A percentile compares a stretch with the other conserved stretches of the same genome.
phyloP scores from a whole-genome alignment of 2,329 filamentous ascomycete species.

The Bipolaris zeicola region DNA sequence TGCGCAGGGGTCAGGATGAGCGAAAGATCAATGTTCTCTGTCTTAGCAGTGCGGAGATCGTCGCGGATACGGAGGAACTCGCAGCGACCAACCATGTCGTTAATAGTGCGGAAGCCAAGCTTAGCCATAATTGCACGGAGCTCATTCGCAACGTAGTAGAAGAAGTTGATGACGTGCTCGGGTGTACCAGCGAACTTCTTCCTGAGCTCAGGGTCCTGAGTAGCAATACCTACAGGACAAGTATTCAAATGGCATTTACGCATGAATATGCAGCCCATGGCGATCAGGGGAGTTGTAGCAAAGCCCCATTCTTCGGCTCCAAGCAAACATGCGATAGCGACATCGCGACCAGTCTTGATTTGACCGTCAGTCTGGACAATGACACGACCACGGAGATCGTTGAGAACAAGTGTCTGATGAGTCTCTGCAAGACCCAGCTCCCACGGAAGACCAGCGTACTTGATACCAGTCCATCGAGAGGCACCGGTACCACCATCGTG shows the following conservation, averaged over 20 bases:
- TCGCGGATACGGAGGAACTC: slow-evolving; percentile 86
- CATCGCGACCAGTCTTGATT: slow-evolving; percentile 87
- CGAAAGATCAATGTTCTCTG: slow-evolving; percentile 88
- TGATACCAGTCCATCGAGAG: slow-evolving; percentile 97
- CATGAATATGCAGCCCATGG: slow-evolving; percentile 98
- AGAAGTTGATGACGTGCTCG: slow-evolving; percentile 98
- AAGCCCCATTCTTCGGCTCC: slow-evolving; percentile 99
- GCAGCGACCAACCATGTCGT: slow-evolving; percentile 95
- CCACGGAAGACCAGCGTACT: slow-evolving; percentile 96
- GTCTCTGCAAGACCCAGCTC: slow-evolving; percentile 96
- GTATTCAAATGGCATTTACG: slow-evolving; percentile 69
- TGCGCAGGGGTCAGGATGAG: slow-evolving; percentile 95
- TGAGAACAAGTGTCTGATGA: slow-evolving; percentile 93
- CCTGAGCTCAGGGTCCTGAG: slow-evolving; percentile 90
- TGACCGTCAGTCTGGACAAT: slow-evolving; percentile 97
- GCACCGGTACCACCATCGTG: slow-evolving; percentile 97
- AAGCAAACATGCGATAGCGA: slow-evolving; percentile 91
- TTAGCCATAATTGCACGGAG: slow-evolving; percentile 96
- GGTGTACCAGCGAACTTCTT: slow-evolving; percentile 93
- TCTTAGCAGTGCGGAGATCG: slow-evolving; percentile 86
- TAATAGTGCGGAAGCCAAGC: slow-evolving; percentile 91
- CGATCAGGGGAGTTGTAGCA: slow-evolving; percentile 90
- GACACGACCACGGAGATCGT: slow-evolving; percentile 92
- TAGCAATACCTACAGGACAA: slow-evolving; percentile 91
- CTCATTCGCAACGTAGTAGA: slow-evolving; percentile 97